A percentile compares a stretch with the other conserved stretches of the same genome.
phyloP scores from a whole-genome alignment of 495 filamentous ascomycete species.

The Trichoderma asperelloides region DNA sequence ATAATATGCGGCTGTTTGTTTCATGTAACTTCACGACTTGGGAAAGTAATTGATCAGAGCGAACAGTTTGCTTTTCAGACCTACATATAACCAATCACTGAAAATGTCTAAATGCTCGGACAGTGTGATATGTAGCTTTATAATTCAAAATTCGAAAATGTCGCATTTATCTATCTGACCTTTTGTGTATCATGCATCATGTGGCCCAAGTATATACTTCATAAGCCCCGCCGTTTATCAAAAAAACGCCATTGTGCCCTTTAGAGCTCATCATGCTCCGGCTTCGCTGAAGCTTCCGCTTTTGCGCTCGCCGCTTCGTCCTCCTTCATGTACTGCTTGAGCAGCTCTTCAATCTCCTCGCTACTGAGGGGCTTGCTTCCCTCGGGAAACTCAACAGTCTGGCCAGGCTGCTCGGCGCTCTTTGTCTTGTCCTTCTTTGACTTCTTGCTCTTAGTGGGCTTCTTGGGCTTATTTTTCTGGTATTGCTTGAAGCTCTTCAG shows the following conservation, averaged over 20 bases:
- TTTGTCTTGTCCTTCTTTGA: slow-evolving; percentile 28
- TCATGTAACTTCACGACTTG: too few relatives aligned
- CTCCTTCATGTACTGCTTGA: slow-evolving; percentile 35
- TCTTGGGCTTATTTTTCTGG: slow-evolving; percentile 44
- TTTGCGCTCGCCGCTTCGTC: slow-evolving; percentile 19
- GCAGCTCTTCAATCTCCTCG: slow-evolving; percentile 42
- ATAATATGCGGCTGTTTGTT: too few relatives aligned
- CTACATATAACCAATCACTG: too few relatives aligned
- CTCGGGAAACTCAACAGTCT: slow-evolving; percentile 29
- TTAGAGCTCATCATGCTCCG: slow-evolving; percentile 44
- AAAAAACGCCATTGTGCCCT: neutral
- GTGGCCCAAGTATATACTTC: slow-evolving; percentile 3
- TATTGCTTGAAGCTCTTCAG: slow-evolving; percentile 61
- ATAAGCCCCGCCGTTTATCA: neutral
- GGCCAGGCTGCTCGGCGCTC: slow-evolving; percentile 25
- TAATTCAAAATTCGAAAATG: neutral
- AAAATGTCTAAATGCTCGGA: neutral
- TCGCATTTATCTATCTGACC: neutral
- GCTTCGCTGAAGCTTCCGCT: slow-evolving; percentile 27
- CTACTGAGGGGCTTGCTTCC: slow-evolving; percentile 30
- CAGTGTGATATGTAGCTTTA: neutral
- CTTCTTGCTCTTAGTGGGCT: slow-evolving; percentile 37
- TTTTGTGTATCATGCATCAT: neutral
- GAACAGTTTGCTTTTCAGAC: too few relatives aligned
- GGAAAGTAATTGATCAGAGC: too few relatives aligned